Base-by-base conservation (phyloP, 495 filamentous ascomycete species). In the Durotheca rogersii region DNA sequence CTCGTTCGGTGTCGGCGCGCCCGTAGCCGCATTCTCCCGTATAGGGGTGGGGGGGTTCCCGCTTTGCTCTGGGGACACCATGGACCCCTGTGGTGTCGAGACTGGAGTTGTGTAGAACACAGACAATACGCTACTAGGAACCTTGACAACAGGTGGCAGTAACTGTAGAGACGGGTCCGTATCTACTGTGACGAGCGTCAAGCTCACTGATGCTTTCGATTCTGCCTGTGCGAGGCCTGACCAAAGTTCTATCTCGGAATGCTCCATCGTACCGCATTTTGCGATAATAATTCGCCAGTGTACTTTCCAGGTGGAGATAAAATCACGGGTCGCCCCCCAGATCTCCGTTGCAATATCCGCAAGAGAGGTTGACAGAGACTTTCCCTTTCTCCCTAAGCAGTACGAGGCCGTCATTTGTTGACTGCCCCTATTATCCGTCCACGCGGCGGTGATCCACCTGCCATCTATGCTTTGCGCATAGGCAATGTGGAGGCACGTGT, bases 361-460 rank as follows among this genome's bases (percentile, higher is more conserved):
- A 21, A 95, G 72, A 0, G 67, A 51, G 41, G 82, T 78, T 11
- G 77, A 67, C 1, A 79, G 67, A 6, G 72, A 70, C 37, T 76
- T 77, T 19, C 80, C 78, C 53, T 84, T 81, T 56, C 81, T 80
- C 15, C 82, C 83, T 3, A 94, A 72, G 57, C 87, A 87, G 66
- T 94, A 94, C 1, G 88, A 88, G 20, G 87, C 84, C 3, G 76
- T 87, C 53, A 80, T 83, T 64, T 95, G 89, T 47, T 87, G 78
- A 31, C 73, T 80, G 0, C 93, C 94, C 17, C 74, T 79, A 57
- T 82, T 90, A 67, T 97, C 90, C 1, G 87, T 88, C 94, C 94
- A 99, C n/a, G 87, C 87, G 3, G 83, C 90, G 0, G 85, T 85
- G 35, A 96, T 67, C 94, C 94, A 99, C 12, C 87, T 80, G 36